Evolutionary conservation across 2,329 filamentous ascomycete genomes (phyloP).

Genomic region (Stemphylium vesicarium): DNA sequence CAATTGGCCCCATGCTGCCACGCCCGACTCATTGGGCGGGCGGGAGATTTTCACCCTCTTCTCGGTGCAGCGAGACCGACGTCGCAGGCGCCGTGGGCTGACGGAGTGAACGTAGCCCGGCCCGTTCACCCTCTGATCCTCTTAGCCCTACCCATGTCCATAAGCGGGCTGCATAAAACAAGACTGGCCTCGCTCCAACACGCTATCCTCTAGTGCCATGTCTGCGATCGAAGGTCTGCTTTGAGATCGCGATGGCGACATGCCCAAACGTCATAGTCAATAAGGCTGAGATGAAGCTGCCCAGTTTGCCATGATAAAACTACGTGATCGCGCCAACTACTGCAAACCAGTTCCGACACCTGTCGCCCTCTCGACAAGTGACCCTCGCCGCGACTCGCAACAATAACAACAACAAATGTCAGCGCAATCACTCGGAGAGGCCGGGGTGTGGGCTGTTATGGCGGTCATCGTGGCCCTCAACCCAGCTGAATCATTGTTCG

Average conservation of each 20-base stretch:
- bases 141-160: slow-evolving; percentile 28
- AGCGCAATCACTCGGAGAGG: slow-evolving; percentile 30
- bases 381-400: slow-evolving; percentile 1
- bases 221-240: slow-evolving; percentile 38
- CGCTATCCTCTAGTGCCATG: slow-evolving; percentile 29
- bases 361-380: slow-evolving; percentile 10
- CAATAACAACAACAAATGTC: slow-evolving; percentile 23
- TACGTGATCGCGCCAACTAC: slow-evolving; percentile 10
- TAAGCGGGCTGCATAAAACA: slow-evolving; percentile 41
- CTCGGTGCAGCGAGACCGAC: slow-evolving; percentile 39
- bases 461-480: slow-evolving; percentile 28
- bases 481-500: slow-evolving; percentile 41
- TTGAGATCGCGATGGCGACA: slow-evolving; percentile 37
- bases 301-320: slow-evolving; percentile 28
- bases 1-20: slow-evolving; percentile 33
- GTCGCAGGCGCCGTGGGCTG: slow-evolving; percentile 31
- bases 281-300: slow-evolving; percentile 29
- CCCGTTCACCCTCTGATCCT: slow-evolving; percentile 38
- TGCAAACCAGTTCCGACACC: slow-evolving; percentile 17
- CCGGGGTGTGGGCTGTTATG: slow-evolving; percentile 29
- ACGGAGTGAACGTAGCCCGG: slow-evolving; percentile 30
- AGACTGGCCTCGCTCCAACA: slow-evolving; percentile 35
- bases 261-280: slow-evolving; percentile 42
- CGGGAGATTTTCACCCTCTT: slow-evolving; percentile 37
- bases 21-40: slow-evolving; percentile 34